Conservation (phyloP, 1,284 basidiomycete genomes). For the Crepidotus sp. region DNA sequence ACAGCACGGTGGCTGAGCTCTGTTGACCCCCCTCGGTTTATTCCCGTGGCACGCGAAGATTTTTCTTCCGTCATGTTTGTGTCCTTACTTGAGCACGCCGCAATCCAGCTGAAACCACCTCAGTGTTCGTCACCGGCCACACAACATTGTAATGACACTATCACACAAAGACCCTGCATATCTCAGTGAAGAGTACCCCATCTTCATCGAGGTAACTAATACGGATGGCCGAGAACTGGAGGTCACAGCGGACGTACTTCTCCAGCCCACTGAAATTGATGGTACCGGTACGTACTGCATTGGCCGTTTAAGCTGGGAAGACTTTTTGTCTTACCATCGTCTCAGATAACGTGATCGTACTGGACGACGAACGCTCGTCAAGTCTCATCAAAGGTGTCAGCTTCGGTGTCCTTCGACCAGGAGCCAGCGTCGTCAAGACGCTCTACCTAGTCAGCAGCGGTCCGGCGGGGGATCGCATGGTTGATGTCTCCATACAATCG, state of each 20-base stretch:
- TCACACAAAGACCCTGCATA: slow-evolving; percentile 60
- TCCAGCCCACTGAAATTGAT: slow-evolving; percentile 74
- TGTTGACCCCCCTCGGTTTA: slow-evolving; percentile 39
- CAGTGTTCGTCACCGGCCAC: slow-evolving; percentile 60
- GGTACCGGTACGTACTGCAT: slow-evolving; percentile 51
- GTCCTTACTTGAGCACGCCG: not conserved
- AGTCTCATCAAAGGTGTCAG: slow-evolving; percentile 65
- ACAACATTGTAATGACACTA: slow-evolving; percentile 47
- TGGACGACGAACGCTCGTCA: slow-evolving; percentile 55
- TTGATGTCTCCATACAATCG: slow-evolving; percentile 73
- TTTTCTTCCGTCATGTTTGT: slow-evolving; percentile 44
- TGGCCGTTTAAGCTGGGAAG: not conserved
- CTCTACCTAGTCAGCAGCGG: slow-evolving; percentile 52
- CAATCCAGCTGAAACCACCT: not conserved
- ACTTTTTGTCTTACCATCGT: not conserved
- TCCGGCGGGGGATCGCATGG: slow-evolving; percentile 50
- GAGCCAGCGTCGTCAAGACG: slow-evolving; percentile 46
- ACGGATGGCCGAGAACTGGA: slow-evolving; percentile 58
- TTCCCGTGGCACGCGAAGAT: slow-evolving; percentile 42
- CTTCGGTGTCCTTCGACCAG: slow-evolving; percentile 55
- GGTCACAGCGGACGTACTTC: slow-evolving; percentile 59
- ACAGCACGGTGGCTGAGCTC: slow-evolving; percentile 49
- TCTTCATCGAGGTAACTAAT: slow-evolving; percentile 60
- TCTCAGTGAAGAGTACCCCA: slow-evolving; percentile 68
- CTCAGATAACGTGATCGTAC: slow-evolving; percentile 52